A percentile compares a stretch with the other conserved stretches of the same genome.
Evolutionary conservation across 2,329 filamentous ascomycete species (phyloP).

Genomic region (Cladophialophora yegresii): DNA sequence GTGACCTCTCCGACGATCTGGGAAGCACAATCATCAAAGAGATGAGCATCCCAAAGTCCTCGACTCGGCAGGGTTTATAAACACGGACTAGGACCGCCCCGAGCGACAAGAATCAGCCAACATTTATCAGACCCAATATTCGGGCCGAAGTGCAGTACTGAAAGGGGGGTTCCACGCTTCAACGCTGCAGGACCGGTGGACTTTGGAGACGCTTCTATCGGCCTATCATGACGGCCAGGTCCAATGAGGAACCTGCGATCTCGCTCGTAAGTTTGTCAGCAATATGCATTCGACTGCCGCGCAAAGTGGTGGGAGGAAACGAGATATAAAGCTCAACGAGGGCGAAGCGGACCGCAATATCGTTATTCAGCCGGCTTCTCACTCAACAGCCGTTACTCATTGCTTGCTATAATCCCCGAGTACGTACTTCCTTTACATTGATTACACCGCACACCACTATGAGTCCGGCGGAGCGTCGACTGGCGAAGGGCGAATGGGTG

Average conservation of each 20-base stretch:
- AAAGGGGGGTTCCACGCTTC: no score
- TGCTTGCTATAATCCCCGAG: background rate
- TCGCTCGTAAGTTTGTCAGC: background rate
- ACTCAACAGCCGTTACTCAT: background rate
- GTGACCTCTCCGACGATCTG: no score
- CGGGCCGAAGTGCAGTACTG: no score
- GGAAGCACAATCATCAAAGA: no score
- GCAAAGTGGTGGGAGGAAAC: background rate
- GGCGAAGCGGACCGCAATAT: background rate
- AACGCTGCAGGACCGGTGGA: no score
- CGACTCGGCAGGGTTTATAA: no score
- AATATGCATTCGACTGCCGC: background rate
- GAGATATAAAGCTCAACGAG: background rate
- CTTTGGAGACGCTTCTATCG: background rate
- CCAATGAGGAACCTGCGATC: background rate
- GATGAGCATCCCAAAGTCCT: no score
- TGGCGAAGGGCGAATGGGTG: slow-evolving; percentile 1
- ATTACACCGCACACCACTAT: background rate
- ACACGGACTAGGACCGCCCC: no score
- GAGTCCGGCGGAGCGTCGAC: background rate
- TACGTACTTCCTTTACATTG: background rate
- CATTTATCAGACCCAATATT: no score
- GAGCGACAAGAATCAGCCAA: background rate
- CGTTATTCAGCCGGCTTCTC: background rate
- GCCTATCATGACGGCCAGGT: background rate